phyloP scores from a whole-genome alignment of 192 early-diverging fungal genomes.

The Dimargaris cristalligena region DNA sequence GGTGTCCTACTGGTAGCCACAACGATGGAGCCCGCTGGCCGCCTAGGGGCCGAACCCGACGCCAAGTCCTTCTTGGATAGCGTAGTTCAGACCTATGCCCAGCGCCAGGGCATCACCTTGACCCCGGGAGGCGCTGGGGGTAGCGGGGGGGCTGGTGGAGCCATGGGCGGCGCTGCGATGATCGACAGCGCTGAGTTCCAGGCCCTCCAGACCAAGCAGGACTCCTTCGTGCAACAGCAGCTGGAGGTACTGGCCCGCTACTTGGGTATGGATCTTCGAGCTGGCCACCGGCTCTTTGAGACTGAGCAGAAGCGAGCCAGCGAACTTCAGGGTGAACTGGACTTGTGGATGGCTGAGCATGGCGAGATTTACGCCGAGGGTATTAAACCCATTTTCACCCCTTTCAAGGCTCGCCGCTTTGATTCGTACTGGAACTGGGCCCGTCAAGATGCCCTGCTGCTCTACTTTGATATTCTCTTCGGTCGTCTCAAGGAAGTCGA shows the following conservation, averaged over 20 bases:
- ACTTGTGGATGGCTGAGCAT: slow-evolving; percentile 82
- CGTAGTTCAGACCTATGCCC: slow-evolving; percentile 51
- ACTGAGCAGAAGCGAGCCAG: slow-evolving; percentile 43
- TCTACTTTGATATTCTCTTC: slow-evolving; percentile 88
- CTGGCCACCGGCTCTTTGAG: slow-evolving; percentile 52
- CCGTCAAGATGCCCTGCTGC: slow-evolving; percentile 65
- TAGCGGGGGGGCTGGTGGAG: slow-evolving; percentile 31
- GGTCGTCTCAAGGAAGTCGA: slow-evolving; percentile 73
- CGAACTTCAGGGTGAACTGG: slow-evolving; percentile 65
- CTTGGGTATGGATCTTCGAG: slow-evolving; percentile 59
- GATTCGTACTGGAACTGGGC: slow-evolving; percentile 98
- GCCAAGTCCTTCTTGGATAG: slow-evolving; percentile 66
- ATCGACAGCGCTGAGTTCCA: slow-evolving; percentile 83
- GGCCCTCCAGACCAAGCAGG: slow-evolving; percentile 52
- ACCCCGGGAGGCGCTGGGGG: slow-evolving; percentile 25
- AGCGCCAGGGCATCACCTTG: slow-evolving; percentile 48
- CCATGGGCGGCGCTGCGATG: slow-evolving; percentile 36
- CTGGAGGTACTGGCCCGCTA: slow-evolving; percentile 66
- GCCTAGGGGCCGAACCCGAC: slow-evolving; percentile 53
- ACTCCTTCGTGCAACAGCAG: slow-evolving; percentile 50
- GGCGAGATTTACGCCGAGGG: slow-evolving; percentile 81
- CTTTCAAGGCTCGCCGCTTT: slow-evolving; percentile 73
- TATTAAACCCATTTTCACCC: slow-evolving; percentile 69
- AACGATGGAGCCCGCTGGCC: slow-evolving; percentile 64
- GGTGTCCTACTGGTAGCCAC: slow-evolving; percentile 59